Conservation (phyloP, 495 filamentous ascomycete genomes). For the Rhypophila decipiens region DNA sequence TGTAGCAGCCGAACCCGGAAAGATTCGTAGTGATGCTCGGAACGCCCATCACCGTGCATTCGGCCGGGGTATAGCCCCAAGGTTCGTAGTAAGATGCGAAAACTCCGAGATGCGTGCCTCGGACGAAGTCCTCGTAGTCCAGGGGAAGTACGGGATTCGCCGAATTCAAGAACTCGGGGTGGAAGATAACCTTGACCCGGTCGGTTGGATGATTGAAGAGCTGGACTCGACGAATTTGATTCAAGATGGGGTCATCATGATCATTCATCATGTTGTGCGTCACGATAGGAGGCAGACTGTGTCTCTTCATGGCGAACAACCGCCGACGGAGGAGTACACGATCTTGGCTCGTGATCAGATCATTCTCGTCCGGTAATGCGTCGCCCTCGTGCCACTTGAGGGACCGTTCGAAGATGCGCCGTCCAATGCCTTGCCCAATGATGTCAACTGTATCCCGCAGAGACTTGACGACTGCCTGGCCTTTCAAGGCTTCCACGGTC, state of each 20-base stretch:
- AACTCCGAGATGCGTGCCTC: conserved; percentile 89
- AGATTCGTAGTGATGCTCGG: conserved; percentile 98
- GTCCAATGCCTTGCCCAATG: conserved; percentile 85
- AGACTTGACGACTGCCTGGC: conserved; percentile 95
- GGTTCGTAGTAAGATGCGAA: conserved; percentile 99
- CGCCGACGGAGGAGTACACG: conserved; percentile 87
- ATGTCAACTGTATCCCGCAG: conserved; percentile 84
- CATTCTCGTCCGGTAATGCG: conserved; percentile 89
- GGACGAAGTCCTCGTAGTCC: conserved; percentile 98
- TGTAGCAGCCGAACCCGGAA: conserved; percentile 97
- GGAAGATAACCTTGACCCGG: conserved; percentile 95
- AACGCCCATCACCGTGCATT: conserved; percentile 99
- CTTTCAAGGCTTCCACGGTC: conserved; percentile 92
- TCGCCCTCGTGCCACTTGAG: conserved; percentile 92
- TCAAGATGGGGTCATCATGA: conserved; percentile 84
- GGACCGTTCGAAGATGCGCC: conserved; percentile 88
- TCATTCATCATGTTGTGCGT: conserved; percentile 99
- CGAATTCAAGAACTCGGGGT: conserved; percentile 94
- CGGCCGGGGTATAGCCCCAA: conserved; percentile 97
- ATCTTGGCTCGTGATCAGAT: conserved; percentile 84
- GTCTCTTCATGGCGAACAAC: conserved; percentile 92
- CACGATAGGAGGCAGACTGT: conserved; percentile 85
- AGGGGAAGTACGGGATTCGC: conserved; percentile 91
- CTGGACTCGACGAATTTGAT: conserved; percentile 92
- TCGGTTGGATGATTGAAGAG: conserved; percentile 94